Percentiles rank a stretch among this genome's conserved stretches.
phyloP scores from a whole-genome alignment of 1,284 basidiomycete genomes.

The Rugosomyces carneus region DNA sequence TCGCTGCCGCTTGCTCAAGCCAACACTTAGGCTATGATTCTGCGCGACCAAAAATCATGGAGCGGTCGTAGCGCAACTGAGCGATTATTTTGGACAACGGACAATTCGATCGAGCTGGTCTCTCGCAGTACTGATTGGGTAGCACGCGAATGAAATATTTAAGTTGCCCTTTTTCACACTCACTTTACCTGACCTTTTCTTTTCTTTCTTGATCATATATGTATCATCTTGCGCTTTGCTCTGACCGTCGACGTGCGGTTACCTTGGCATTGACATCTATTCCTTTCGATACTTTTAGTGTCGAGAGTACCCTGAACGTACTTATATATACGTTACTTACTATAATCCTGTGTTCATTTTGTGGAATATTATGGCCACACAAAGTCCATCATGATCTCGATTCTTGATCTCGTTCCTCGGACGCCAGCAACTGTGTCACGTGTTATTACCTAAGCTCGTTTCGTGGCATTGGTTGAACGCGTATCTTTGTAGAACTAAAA shows the following conservation, averaged over 20 bases:
- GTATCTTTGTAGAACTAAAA: constrained; percentile 1
- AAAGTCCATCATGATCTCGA: too few relatives aligned
- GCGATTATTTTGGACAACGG: constrained; percentile 82
- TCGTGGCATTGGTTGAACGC: constrained; percentile 15
- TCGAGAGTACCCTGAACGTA: background rate
- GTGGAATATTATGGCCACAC: background rate
- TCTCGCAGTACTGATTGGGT: constrained; percentile 81
- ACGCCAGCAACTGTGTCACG: background rate
- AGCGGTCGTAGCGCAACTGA: constrained; percentile 83
- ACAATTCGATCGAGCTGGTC: constrained; percentile 79
- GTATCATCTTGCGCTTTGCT: constrained; percentile 13
- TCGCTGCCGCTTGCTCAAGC: background rate
- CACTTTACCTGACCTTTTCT: constrained; percentile 12
- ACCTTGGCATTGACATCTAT: background rate
- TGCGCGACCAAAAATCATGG: constrained; percentile 91
- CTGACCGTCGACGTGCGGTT: background rate
- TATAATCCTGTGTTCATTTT: background rate
- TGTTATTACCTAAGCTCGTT: constrained; percentile 14
- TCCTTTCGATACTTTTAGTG: background rate
- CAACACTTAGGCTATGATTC: constrained; percentile 72
- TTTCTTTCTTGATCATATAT: constrained; percentile 11
- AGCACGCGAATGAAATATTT: constrained; percentile 50
- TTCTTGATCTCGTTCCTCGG: too few relatives aligned
- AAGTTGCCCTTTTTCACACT: constrained; percentile 9
- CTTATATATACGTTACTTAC: constrained; percentile 2